Evolutionary conservation across 2,329 filamentous ascomycete species (phyloP).

Genomic region (Bimuria novae-zelandiae): DNA sequence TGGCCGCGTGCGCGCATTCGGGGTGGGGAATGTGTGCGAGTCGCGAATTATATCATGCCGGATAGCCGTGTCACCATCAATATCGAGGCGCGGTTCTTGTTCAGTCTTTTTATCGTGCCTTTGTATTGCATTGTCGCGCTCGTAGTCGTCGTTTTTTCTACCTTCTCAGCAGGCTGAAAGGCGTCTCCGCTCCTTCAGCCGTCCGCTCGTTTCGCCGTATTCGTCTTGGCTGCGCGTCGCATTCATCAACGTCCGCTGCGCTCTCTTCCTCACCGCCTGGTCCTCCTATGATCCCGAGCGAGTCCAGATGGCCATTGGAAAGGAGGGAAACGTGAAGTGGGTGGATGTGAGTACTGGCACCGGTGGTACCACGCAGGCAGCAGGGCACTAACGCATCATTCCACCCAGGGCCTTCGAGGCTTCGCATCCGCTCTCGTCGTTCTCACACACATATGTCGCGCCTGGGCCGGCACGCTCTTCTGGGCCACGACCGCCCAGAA

Average conservation of each 20-base stretch:
- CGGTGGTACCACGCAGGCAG: not conserved
- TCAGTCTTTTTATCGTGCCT: no score
- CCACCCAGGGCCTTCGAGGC: slow-evolving; percentile 10
- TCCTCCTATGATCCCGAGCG: slow-evolving; percentile 1
- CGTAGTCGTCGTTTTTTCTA: not conserved
- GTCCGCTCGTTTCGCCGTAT: not conserved
- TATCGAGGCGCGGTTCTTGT: not conserved
- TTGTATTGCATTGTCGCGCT: not conserved
- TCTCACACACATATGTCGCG: slow-evolving; percentile 11
- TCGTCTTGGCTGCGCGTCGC: not conserved
- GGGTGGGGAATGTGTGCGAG: not conserved
- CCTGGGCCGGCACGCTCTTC: slow-evolving; percentile 12
- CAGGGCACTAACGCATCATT: not conserved
- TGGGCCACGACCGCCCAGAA: slow-evolving; percentile 7
- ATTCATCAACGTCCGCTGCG: not conserved
- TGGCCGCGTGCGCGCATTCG: not conserved
- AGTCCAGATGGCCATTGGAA: slow-evolving; percentile 11
- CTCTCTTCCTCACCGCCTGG: not conserved
- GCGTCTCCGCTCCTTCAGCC: not conserved
- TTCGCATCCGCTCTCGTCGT: slow-evolving; percentile 13
- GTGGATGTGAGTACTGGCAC: slow-evolving; percentile 10
- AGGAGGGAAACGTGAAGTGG: slow-evolving; percentile 16
- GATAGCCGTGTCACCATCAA: not conserved
- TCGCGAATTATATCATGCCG: slow-evolving; percentile 2
- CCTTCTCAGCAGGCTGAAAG: not conserved